phyloP scores from a whole-genome alignment of 1,284 basidiomycete genomes.

The Limonomyces culmigenus region DNA sequence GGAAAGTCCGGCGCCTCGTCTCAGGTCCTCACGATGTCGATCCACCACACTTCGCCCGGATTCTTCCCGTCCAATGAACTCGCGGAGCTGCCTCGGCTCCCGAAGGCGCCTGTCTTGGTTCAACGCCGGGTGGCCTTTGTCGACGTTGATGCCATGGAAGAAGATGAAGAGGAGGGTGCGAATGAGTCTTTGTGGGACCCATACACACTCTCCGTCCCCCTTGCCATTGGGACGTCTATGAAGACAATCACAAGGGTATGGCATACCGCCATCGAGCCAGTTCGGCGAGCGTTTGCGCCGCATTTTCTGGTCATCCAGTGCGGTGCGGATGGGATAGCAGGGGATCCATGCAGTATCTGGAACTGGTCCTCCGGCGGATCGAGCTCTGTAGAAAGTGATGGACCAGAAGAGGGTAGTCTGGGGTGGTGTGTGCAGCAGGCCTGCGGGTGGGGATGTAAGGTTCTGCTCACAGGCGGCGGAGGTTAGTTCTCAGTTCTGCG shows the following conservation, averaged over 20 bases:
- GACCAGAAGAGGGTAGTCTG: slow-evolving; percentile 34
- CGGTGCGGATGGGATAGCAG: slow-evolving; percentile 74
- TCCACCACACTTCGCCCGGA: slow-evolving; percentile 68
- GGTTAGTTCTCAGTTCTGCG: slow-evolving; percentile 9
- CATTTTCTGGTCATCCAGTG: slow-evolving; percentile 66
- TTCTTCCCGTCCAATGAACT: slow-evolving; percentile 66
- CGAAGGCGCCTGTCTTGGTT: background rate
- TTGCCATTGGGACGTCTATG: slow-evolving; percentile 47
- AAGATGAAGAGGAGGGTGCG: too few species aligned
- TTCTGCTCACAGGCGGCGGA: slow-evolving; percentile 53
- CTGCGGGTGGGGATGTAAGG: slow-evolving; percentile 38
- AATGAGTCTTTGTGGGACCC: slow-evolving; percentile 33
- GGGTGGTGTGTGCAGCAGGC: slow-evolving; percentile 55
- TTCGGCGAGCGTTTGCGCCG: slow-evolving; percentile 51
- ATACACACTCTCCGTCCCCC: slow-evolving; percentile 62
- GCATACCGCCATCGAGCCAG: slow-evolving; percentile 33
- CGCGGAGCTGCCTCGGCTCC: slow-evolving; percentile 25
- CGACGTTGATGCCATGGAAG: too few species aligned
- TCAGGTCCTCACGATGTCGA: slow-evolving; percentile 65
- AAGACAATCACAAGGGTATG: slow-evolving; percentile 48
- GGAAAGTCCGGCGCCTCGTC: slow-evolving; percentile 10
- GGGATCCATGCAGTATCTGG: slow-evolving; percentile 65
- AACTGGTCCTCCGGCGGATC: slow-evolving; percentile 53
- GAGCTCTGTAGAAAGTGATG: background rate
- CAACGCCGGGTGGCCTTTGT: too few species aligned